These are phyloP conservation scores for Pythium brassicae DNA, from an alignment of 352 stramenopile species.

Conservation along the genomic window DNA sequence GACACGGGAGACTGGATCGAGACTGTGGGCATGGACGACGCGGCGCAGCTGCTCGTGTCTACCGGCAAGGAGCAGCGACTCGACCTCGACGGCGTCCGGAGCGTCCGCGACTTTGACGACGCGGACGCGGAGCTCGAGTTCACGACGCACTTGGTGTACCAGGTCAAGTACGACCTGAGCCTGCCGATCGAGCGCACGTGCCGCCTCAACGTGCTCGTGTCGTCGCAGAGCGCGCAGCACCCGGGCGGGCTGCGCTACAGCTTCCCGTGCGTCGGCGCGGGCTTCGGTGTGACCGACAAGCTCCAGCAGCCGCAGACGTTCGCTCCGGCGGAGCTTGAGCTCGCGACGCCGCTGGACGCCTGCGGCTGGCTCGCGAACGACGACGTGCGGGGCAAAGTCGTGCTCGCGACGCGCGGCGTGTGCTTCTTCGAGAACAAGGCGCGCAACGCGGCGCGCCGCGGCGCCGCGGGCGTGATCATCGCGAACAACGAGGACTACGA, in stretches of 20 bases:
- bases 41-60: constrained; percentile 36
- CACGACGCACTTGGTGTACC: constrained; percentile 14
- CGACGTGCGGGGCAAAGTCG: constrained; percentile 41
- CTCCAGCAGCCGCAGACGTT: constrained; percentile 24
- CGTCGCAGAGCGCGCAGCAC: constrained; percentile 4
- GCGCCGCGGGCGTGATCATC: constrained; percentile 52
- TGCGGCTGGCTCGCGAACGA: constrained; percentile 38
- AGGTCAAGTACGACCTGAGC: constrained; percentile 9
- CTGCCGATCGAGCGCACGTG: constrained; percentile 14
- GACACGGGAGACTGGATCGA: constrained; percentile 72
- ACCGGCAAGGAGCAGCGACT: constrained; percentile 18
- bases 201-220: constrained; percentile 9
- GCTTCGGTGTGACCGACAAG: constrained; percentile 44
- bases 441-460: constrained; percentile 36
- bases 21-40: constrained; percentile 40
- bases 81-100: constrained; percentile 11
- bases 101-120: neutral
- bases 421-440: constrained; percentile 80
- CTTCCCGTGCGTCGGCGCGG: constrained; percentile 60
- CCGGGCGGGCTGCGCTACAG: constrained; percentile 10
- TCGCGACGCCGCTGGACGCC: constrained; percentile 49
- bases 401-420: constrained; percentile 45
- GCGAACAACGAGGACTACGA: constrained; percentile 63
- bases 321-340: constrained; percentile 23
- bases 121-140: constrained; percentile 12